Percentiles rank a stretch among this genome's conserved stretches.
phyloP scores from a whole-genome alignment of 257 asterid species.

The Ilex asprella region DNA sequence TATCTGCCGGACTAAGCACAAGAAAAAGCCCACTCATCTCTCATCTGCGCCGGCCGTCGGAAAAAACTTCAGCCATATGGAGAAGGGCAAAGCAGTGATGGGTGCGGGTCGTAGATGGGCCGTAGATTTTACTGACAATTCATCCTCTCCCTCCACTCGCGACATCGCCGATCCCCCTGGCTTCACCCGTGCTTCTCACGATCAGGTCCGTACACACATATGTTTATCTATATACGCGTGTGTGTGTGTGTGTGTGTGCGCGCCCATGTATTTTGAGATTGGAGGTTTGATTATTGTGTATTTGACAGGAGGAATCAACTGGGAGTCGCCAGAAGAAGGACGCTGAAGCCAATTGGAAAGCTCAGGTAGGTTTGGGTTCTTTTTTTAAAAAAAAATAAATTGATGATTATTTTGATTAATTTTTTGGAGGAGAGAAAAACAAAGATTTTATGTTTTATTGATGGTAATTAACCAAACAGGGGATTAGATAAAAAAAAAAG shows the following conservation, averaged over 20 bases:
- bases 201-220: constrained; percentile 43
- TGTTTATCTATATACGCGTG: no score
- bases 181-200: constrained; percentile 70
- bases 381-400: no score
- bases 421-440: no score
- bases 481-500: no score
- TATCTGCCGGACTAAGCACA: no score
- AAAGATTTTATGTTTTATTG: no score
- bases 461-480: no score
- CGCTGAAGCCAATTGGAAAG: constrained; percentile 84
- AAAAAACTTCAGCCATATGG: constrained; percentile 24
- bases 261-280: no score
- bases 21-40: no score
- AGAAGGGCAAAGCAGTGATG: constrained; percentile 75
- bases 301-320: constrained; percentile 70
- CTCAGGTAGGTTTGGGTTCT: constrained; percentile 37
- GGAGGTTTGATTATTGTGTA: neutral
- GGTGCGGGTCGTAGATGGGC: constrained; percentile 91
- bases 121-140: constrained; percentile 69
- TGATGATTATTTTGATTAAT: no score
- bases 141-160: constrained; percentile 68
- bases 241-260: no score
- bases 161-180: constrained; percentile 90
- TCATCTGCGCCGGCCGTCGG: no score
- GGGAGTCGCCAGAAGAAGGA: constrained; percentile 80